These are phyloP conservation scores for Colletotrichum gigasporum DNA, from an alignment of 2,329 filamentous ascomycete genomes.

Conservation along the genomic window DNA sequence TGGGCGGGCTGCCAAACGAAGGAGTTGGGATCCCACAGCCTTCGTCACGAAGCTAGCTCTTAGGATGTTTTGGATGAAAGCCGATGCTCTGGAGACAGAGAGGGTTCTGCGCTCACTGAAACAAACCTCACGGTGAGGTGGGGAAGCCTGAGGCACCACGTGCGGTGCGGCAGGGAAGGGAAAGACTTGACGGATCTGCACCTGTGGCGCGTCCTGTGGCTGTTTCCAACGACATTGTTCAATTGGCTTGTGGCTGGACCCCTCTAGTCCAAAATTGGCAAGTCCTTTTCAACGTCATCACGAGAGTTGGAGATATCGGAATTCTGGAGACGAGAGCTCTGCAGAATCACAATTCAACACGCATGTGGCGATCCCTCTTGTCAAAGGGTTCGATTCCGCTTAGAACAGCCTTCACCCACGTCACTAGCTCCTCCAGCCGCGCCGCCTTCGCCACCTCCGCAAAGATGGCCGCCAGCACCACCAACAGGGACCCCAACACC, in stretches of 20 bases:
- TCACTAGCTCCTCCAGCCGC: neutral
- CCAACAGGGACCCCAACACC: slow-evolving; percentile 83
- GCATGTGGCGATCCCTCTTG: slow-evolving; percentile 31
- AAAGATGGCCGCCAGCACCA: slow-evolving; percentile 36
- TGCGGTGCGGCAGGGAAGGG: neutral
- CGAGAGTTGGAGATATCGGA: slow-evolving; percentile 22
- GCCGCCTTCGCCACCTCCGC: slow-evolving; percentile 20
- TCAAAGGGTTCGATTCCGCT: slow-evolving; percentile 27
- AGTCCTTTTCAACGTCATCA: slow-evolving; percentile 30
- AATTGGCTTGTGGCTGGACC: slow-evolving; percentile 17
- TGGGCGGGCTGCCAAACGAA: no score
- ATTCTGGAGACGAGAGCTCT: slow-evolving; percentile 22
- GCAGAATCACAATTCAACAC: slow-evolving; percentile 12
- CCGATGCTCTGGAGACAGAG: neutral
- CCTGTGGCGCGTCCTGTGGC: no score
- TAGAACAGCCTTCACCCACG: slow-evolving; percentile 21
- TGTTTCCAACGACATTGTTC: neutral
- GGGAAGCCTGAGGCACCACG: neutral
- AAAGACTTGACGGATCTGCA: neutral
- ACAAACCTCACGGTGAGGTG: slow-evolving; percentile 5
- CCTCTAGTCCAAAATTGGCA: slow-evolving; percentile 30
- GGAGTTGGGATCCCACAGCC: neutral
- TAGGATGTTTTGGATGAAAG: slow-evolving; percentile 6
- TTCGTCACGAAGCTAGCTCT: neutral
- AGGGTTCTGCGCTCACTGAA: neutral